These are phyloP conservation scores for Mycogone perniciosa DNA, from an alignment of 2,329 filamentous ascomycete species.

Conservation along the genomic window DNA sequence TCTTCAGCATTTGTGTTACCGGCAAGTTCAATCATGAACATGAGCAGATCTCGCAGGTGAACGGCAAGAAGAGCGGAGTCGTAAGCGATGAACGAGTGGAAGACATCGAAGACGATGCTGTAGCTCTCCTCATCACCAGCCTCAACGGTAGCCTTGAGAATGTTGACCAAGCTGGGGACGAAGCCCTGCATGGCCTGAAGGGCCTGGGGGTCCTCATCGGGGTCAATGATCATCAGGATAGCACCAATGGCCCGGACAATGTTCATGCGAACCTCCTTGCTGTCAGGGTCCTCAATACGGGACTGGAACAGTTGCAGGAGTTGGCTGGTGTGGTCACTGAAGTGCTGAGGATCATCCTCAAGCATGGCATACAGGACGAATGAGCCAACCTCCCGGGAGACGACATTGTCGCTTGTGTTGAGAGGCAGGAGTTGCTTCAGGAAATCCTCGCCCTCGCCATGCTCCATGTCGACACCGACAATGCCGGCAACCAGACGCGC, in stretches of 20 bases:
- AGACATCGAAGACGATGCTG: constrained; percentile 90
- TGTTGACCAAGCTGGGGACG: constrained; percentile 80
- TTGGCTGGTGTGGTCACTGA: constrained; percentile 71
- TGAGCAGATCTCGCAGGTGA: constrained; percentile 83
- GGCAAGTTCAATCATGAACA: constrained; percentile 88
- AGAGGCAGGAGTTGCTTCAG: constrained; percentile 74
- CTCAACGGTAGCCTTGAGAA: constrained; percentile 78
- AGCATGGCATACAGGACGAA: constrained; percentile 91
- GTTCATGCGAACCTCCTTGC: constrained; percentile 88
- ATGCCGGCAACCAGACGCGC: constrained; percentile 84
- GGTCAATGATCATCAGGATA: constrained; percentile 79
- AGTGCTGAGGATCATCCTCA: constrained; percentile 78
- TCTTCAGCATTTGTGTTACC: constrained; percentile 71
- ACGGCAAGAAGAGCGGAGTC: constrained; percentile 76
- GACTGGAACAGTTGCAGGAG: constrained; percentile 78
- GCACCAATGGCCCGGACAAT: constrained; percentile 86
- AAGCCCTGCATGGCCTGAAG: constrained; percentile 71
- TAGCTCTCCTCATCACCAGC: constrained; percentile 78
- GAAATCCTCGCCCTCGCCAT: constrained; percentile 74
- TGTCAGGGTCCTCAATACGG: constrained; percentile 80
- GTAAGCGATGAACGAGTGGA: constrained; percentile 89
- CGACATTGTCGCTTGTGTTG: constrained; percentile 64
- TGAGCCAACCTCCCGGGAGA: constrained; percentile 82
- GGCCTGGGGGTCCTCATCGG: constrained; percentile 72
- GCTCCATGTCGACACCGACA: constrained; percentile 70